These are phyloP conservation scores for Fusarium robinianum DNA, from an alignment of 2,329 filamentous ascomycete genomes.

Conservation along the genomic window DNA sequence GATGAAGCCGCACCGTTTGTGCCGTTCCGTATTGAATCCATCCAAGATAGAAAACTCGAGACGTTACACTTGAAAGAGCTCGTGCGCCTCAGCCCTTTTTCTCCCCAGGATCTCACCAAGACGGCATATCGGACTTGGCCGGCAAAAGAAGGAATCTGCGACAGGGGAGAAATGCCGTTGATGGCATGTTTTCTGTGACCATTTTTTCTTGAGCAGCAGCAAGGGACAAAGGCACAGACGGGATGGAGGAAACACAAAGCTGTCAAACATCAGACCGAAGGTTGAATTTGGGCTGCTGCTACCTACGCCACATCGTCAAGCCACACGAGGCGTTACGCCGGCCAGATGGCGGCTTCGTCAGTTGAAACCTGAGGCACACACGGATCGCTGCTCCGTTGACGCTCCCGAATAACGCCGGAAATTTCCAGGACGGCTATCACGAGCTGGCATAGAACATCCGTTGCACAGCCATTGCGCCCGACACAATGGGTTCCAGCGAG, in stretches of 20 bases:
- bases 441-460: conserved; percentile 37
- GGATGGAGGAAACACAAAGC: conserved; percentile 4
- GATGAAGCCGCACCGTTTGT: conserved; percentile 6
- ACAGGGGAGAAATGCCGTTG: conserved; percentile 6
- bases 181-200: conserved; percentile 16
- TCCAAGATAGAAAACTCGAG: too few relatives aligned
- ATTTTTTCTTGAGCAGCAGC: conserved; percentile 8
- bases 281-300: too few relatives aligned
- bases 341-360: background rate
- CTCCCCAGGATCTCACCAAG: conserved; percentile 11
- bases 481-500: conserved; percentile 60
- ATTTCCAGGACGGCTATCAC: conserved; percentile 41
- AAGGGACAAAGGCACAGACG: too few relatives aligned
- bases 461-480: conserved; percentile 44
- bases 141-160: background rate
- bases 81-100: conserved; percentile 13
- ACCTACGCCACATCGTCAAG: conserved; percentile 22
- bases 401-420: conserved; percentile 43
- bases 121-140: conserved; percentile 5
- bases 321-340: conserved; percentile 24
- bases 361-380: conserved; percentile 42
- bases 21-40: conserved; percentile 6
- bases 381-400: conserved; percentile 34
- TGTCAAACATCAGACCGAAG: too few relatives aligned
- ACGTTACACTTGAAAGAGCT: too few relatives aligned